Conservation (phyloP, 1,284 basidiomycete species). For the Sporisorium exsertum region DNA sequence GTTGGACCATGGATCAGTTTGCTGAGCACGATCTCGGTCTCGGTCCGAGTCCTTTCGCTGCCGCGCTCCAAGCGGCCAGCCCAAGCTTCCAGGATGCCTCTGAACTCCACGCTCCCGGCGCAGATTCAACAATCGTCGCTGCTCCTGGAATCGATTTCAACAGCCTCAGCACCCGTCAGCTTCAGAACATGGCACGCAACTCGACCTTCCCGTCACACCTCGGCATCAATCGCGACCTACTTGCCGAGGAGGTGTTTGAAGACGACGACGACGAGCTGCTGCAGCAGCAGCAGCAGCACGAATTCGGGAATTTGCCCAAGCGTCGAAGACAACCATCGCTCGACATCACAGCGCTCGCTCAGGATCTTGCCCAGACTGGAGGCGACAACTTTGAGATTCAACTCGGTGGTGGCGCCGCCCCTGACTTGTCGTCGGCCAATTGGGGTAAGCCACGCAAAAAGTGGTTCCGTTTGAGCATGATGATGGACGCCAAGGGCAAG, state of each 20-base stretch:
- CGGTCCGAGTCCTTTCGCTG: constrained; percentile 43
- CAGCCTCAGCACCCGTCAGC: constrained; percentile 52
- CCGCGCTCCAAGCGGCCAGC: constrained; percentile 39
- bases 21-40: constrained; percentile 41
- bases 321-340: constrained; percentile 16
- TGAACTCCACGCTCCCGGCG: constrained; percentile 2
- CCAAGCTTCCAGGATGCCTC: constrained; percentile 9
- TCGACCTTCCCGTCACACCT: constrained; percentile 52
- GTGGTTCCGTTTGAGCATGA: constrained; percentile 53
- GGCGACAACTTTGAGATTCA: constrained; percentile 45
- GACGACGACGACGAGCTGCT: constrained; percentile 11
- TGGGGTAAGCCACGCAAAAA: constrained; percentile 58
- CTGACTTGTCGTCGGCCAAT: constrained; percentile 48
- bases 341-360: constrained; percentile 28
- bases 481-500: constrained; percentile 45
- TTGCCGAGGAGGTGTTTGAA: constrained; percentile 25
- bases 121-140: neutral
- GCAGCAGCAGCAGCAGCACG: constrained; percentile 23
- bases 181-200: constrained; percentile 54
- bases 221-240: constrained; percentile 50
- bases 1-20: constrained; percentile 34
- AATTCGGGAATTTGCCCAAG: constrained; percentile 20
- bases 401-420: constrained; percentile 34
- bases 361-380: constrained; percentile 35
- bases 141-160: constrained; percentile 36